A percentile compares a stretch with the other conserved stretches of the same genome.
Conservation (phyloP, 2,329 filamentous ascomycete genomes). For the Fusarium multiceps region DNA sequence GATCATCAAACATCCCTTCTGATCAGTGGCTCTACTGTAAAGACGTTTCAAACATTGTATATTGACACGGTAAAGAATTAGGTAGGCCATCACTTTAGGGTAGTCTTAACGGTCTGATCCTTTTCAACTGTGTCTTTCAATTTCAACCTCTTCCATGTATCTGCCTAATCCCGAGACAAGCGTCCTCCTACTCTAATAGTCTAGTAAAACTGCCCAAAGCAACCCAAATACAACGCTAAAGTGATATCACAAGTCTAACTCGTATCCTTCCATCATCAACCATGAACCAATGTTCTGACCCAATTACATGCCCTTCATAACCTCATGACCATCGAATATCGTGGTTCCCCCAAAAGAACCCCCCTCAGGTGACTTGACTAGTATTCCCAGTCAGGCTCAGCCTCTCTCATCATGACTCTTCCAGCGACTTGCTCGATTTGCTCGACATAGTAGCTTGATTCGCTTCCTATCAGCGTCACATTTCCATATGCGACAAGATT, state of each 20-base stretch:
- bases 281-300: neutral
- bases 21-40: neutral
- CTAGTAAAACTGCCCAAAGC: neutral
- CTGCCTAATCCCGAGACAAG: neutral
- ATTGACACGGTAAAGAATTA: neutral
- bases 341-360: too few species aligned
- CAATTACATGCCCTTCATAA: neutral
- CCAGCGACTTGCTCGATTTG: constrained; percentile 57
- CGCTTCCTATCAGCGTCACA: constrained; percentile 58
- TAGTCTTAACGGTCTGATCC: neutral
- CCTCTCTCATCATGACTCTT: constrained; percentile 55
- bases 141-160: neutral
- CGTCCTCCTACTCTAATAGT: neutral
- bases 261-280: neutral
- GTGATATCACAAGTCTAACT: neutral
- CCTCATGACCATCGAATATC: neutral
- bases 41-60: neutral
- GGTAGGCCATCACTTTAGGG: neutral
- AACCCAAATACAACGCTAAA: constrained; percentile 17
- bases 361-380: constrained; percentile 18
- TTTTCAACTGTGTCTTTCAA: neutral
- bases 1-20: neutral
- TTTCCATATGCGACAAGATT: constrained; percentile 59
- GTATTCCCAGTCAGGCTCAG: constrained; percentile 56
- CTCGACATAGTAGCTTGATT: constrained; percentile 58